These are phyloP conservation scores for Deakozyma indianensis DNA, from an alignment of 805 yeast genomes.

Conservation along the genomic window DNA sequence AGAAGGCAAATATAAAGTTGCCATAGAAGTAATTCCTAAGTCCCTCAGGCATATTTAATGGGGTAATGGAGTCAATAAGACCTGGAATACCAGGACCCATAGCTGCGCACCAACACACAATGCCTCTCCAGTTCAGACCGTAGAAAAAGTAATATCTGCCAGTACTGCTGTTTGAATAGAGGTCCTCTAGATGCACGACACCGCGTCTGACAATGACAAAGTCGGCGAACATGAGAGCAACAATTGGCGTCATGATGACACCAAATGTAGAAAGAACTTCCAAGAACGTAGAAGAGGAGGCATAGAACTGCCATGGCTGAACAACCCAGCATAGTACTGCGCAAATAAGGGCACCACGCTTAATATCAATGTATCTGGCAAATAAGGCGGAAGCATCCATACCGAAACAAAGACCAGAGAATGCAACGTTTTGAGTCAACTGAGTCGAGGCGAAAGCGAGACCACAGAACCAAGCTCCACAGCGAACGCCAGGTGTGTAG, in stretches of 20 bases:
- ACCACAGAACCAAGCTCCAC: slow-evolving; percentile 28
- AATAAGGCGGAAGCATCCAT: slow-evolving; percentile 29
- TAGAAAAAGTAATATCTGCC: slow-evolving; percentile 23
- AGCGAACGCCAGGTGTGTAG: slow-evolving; percentile 16
- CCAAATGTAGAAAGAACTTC: slow-evolving; percentile 24
- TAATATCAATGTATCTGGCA: slow-evolving; percentile 28
- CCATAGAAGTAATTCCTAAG: slow-evolving; percentile 28
- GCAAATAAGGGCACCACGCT: slow-evolving; percentile 23
- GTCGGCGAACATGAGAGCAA: slow-evolving; percentile 26
- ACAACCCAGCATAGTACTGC: slow-evolving; percentile 22
- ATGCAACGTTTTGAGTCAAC: slow-evolving; percentile 26
- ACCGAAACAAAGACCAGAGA: slow-evolving; percentile 22
- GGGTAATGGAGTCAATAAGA: slow-evolving; percentile 16
- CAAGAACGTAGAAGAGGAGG: slow-evolving; percentile 19
- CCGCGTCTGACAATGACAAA: slow-evolving; percentile 24
- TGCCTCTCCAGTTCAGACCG: slow-evolving; percentile 28
- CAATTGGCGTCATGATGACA: slow-evolving; percentile 23
- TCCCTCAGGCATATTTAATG: slow-evolving; percentile 16
- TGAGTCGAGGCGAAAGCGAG: slow-evolving; percentile 25
- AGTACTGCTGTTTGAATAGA: slow-evolving; percentile 15
- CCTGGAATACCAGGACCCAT: slow-evolving; percentile 2
- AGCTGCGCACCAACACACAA: slow-evolving; percentile 14
- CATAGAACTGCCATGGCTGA: slow-evolving; percentile 26
- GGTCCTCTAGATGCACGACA: slow-evolving; percentile 23
- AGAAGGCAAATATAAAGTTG: slow-evolving; percentile 24